A percentile compares a stretch with the other conserved stretches of the same genome.
phyloP scores from a whole-genome alignment of 495 filamentous ascomycete species.

The Daldinia concentrica region DNA sequence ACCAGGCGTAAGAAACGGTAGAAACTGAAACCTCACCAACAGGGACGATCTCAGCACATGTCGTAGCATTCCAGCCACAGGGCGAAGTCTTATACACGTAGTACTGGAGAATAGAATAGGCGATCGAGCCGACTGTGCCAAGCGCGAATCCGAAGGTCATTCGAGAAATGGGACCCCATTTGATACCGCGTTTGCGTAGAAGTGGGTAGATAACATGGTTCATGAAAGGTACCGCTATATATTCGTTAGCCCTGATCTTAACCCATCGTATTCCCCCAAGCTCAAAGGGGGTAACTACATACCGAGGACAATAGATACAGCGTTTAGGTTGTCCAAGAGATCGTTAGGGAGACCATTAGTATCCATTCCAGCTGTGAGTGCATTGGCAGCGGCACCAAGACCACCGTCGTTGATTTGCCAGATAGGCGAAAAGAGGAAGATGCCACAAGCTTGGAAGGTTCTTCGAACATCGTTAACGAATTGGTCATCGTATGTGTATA shows the following conservation, averaged over 20 bases:
- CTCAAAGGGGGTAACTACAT: slow-evolving; percentile 2
- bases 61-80: slow-evolving; percentile 56
- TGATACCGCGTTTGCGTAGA: slow-evolving; percentile 68
- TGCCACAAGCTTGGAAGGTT: slow-evolving; percentile 61
- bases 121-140: slow-evolving; percentile 67
- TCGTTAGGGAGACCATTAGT: slow-evolving; percentile 75
- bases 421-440: slow-evolving; percentile 67
- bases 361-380: slow-evolving; percentile 68
- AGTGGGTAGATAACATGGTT: slow-evolving; percentile 74
- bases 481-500: slow-evolving; percentile 55
- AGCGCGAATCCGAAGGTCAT: slow-evolving; percentile 78
- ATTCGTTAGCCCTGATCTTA: slow-evolving; percentile 23
- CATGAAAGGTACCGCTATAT: slow-evolving; percentile 69
- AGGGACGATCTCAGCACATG: slow-evolving; percentile 50
- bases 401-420: slow-evolving; percentile 67
- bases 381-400: slow-evolving; percentile 57
- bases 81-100: slow-evolving; percentile 70
- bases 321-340: slow-evolving; percentile 76
- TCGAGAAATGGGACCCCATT: slow-evolving; percentile 73
- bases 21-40: slow-evolving; percentile 55
- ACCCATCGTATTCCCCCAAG: background rate
- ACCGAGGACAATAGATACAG: slow-evolving; percentile 73
- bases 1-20: slow-evolving; percentile 52
- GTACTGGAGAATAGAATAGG: slow-evolving; percentile 73
- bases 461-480: slow-evolving; percentile 63